Base-by-base conservation (phyloP, 257 asterid species). In the Avicennia marina region DNA sequence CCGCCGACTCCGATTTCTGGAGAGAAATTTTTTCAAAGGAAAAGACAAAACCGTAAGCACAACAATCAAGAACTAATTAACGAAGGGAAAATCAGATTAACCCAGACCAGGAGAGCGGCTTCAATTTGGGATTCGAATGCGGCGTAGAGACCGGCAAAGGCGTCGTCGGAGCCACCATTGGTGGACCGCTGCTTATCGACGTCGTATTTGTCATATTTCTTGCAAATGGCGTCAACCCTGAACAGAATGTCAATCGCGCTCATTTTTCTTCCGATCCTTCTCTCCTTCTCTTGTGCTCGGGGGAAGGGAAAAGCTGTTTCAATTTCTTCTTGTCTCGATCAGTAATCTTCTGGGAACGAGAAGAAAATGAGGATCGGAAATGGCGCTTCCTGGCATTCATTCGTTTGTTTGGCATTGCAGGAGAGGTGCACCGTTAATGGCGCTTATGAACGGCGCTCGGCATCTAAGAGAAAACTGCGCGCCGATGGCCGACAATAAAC, bases 141-240 rank as follows among this genome's bases (percentile, higher is more conserved):
- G 26, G 88, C 13, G 53, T 78, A 91, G 54, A 85, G 90, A 54
- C 86, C 81, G 44, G 81, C 83, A 48, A 91, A 91, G 62, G 94
- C 89, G 52, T 91, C 98, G 58, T 71, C 70, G 12, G 84, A 57
- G 62, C 79, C 72, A 69, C 71, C 78, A 9, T 62, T 65, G 36
- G 26, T 20, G 0, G 68, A 17, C 10, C 82, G 75, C 74, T 74
- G 94, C 78, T 84, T 84, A 11, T 86, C 96, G 19, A 87, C 65
- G 11, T 88, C 98, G 62, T 88, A 91, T 70, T 81, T 91, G 0
- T 88, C 95, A 56, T 88, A 91, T 34, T 91, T 91, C 75, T 74
- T 79, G 78, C 95, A 81, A 17, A 91, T 83, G 9, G 67, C 60
- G 11, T 91, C 95, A 1, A 91, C 81, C 68, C 98, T 58, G 73